Percentiles rank a stretch among this genome's conserved stretches.
Conservation (phyloP, 306 rosid species). For the Glycine latifolia region DNA sequence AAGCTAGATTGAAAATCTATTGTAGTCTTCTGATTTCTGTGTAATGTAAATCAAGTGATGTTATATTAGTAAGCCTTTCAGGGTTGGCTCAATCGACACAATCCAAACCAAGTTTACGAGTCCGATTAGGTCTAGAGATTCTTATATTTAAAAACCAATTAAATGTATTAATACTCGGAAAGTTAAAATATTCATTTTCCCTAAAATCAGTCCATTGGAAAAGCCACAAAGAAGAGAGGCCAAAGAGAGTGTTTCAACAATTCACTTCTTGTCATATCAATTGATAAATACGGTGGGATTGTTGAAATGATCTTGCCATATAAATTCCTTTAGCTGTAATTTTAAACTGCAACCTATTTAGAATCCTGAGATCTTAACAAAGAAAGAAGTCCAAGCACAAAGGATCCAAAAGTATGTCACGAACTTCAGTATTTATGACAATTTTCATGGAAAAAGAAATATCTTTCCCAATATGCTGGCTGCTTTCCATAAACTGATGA, state of each 20-base stretch:
- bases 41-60: not conserved
- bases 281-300: not conserved
- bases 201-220: not conserved
- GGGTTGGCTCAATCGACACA: not conserved
- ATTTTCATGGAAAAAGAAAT: constrained; percentile 62
- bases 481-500: constrained; percentile 77
- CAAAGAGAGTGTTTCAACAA: not conserved
- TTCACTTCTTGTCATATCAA: not conserved
- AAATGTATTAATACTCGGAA: not conserved
- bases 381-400: constrained; percentile 36
- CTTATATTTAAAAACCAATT: not conserved
- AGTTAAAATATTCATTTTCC: not conserved
- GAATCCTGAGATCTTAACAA: constrained; percentile 7
- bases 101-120: not conserved
- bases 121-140: not conserved
- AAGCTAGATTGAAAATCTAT: no score
- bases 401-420: constrained; percentile 16
- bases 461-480: constrained; percentile 88
- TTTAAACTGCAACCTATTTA: constrained; percentile 15
- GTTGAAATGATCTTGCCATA: not conserved
- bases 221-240: not conserved
- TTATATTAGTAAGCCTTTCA: not conserved
- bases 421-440: not conserved
- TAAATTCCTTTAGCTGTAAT: not conserved
- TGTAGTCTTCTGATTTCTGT: not conserved